phyloP scores from a whole-genome alignment of 805 yeast genomes.

The Candida xiaguanensis region DNA sequence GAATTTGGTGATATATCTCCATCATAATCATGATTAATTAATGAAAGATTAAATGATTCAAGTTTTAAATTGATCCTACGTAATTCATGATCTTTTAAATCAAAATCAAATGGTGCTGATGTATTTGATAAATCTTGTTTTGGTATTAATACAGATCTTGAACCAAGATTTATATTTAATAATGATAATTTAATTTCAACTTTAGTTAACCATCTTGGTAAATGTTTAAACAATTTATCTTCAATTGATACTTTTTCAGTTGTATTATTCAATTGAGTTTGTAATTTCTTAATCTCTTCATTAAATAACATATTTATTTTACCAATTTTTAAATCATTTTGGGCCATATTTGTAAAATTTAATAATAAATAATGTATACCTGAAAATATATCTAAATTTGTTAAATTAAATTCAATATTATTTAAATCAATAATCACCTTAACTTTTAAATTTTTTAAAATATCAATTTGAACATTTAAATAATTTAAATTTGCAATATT shows the following conservation, averaged over 20 bases:
- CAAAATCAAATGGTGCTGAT: slow-evolving; percentile 11
- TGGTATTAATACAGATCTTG: slow-evolving; percentile 37
- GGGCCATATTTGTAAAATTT: slow-evolving; percentile 21
- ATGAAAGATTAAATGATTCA: not conserved
- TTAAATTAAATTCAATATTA: slow-evolving; percentile 21
- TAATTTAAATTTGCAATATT: slow-evolving; percentile 15
- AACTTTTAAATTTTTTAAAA: slow-evolving; percentile 27
- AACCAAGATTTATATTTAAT: slow-evolving; percentile 26
- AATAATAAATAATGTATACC: slow-evolving; percentile 30
- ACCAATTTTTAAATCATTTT: slow-evolving; percentile 24
- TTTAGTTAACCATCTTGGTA: slow-evolving; percentile 35
- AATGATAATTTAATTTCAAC: slow-evolving; percentile 15
- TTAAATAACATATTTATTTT: slow-evolving; percentile 25
- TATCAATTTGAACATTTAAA: slow-evolving; percentile 14
- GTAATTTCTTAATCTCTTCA: slow-evolving; percentile 15
- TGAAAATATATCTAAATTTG: slow-evolving; percentile 25
- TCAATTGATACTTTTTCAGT: slow-evolving; percentile 6
- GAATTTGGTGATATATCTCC: slow-evolving; percentile 8
- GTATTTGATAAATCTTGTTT: slow-evolving; percentile 14
- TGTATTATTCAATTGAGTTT: not conserved
- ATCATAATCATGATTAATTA: slow-evolving; percentile 11
- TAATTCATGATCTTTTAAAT: slow-evolving; percentile 18
- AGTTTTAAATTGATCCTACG: slow-evolving; percentile 12
- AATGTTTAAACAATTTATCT: slow-evolving; percentile 17
- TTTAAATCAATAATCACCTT: slow-evolving; percentile 18